A percentile compares a stretch with the other conserved stretches of the same genome.
These are phyloP conservation scores for Argentina anserina DNA, from an alignment of 306 rosid genomes.

Conservation along the genomic window DNA sequence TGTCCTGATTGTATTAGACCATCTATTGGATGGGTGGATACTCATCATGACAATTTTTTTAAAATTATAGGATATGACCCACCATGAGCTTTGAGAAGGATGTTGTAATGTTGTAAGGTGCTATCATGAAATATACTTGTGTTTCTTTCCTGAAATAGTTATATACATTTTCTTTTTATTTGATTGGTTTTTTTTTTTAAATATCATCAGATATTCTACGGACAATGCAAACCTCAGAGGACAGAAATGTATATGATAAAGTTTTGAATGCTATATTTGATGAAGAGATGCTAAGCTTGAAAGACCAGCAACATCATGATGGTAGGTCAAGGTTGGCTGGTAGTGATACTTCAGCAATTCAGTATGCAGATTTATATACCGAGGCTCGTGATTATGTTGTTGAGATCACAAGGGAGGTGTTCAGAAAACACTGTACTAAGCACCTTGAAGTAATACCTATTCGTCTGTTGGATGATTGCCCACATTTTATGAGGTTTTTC, in stretches of 20 bases:
- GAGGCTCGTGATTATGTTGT: conserved; percentile 80
- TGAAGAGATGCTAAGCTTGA: conserved; percentile 53
- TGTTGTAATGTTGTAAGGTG: neutral
- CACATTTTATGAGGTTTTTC: conserved; percentile 66
- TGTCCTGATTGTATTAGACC: neutral
- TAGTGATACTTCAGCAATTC: conserved; percentile 49
- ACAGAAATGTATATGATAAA: conserved; percentile 74
- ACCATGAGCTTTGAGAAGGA: neutral
- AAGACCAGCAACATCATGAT: conserved; percentile 51
- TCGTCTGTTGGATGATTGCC: conserved; percentile 68
- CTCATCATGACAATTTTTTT: neutral
- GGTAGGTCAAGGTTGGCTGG: conserved; percentile 48
- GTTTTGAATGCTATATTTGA: conserved; percentile 83
- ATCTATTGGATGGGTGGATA: neutral
- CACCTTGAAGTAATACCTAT: conserved; percentile 71
- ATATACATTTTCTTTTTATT: neutral
- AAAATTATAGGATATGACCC: neutral
- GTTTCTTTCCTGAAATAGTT: neutral
- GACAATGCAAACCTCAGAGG: conserved; percentile 86
- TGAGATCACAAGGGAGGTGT: conserved; percentile 64
- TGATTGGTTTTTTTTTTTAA: neutral
- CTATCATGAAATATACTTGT: neutral
- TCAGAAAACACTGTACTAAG: conserved; percentile 82
- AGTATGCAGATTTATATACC: conserved; percentile 60
- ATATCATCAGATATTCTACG: conserved; percentile 62